Conservation (phyloP, 768 basidiomycete species). For the Suillus brevipes region DNA sequence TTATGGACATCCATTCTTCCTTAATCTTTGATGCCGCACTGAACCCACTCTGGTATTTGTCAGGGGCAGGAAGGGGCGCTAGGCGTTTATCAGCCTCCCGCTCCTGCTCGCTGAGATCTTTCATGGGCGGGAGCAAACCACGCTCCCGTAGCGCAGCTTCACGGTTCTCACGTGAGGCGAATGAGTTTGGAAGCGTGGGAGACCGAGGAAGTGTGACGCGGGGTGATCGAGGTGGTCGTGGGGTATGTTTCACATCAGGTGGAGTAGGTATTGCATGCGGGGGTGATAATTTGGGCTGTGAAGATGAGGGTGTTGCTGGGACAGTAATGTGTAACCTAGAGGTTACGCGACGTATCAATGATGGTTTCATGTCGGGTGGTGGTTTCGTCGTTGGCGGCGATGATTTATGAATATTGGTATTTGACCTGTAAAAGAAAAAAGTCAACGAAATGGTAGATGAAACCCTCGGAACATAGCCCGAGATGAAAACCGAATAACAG, state of each 20-base stretch:
- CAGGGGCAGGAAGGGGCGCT: constrained; percentile 38
- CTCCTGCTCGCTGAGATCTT: constrained; percentile 39
- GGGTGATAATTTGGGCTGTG: constrained; percentile 5
- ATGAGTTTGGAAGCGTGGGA: constrained; percentile 22
- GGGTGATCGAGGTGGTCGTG: constrained; percentile 10
- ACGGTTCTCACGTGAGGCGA: constrained; percentile 24
- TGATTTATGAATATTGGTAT: constrained; percentile 1
- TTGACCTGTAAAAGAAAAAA: background rate
- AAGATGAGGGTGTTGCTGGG: constrained; percentile 13
- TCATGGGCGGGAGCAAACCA: constrained; percentile 52
- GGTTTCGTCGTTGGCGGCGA: background rate
- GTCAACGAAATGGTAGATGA: background rate
- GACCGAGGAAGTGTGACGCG: constrained; percentile 5
- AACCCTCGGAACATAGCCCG: background rate
- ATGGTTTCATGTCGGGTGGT: constrained; percentile 13
- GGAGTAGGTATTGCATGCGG: constrained; percentile 19
- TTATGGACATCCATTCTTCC: constrained; percentile 51
- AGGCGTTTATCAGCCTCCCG: constrained; percentile 44
- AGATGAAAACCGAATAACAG: background rate
- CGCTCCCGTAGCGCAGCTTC: constrained; percentile 63
- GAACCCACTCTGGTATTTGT: constrained; percentile 18
- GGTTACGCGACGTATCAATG: constrained; percentile 31
- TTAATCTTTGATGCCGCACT: constrained; percentile 56
- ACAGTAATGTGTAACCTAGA: constrained; percentile 29
- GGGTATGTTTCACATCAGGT: constrained; percentile 1